Base-by-base conservation (phyloP, 176 grass and related monocot genomes). In the Triticum turgidum region DNA sequence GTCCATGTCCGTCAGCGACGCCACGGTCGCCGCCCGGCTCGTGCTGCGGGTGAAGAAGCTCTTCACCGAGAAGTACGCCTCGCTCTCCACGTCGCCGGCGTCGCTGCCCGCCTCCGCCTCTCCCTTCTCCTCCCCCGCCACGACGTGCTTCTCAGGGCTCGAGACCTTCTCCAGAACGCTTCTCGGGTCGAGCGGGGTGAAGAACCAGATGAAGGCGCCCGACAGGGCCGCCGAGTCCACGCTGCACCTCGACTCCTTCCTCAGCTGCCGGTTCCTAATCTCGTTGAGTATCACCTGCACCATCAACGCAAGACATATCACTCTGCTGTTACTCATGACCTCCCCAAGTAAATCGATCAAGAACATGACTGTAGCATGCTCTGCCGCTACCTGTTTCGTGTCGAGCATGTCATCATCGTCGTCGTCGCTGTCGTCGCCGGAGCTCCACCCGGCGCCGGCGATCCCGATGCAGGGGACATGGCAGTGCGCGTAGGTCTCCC, bases 11-110 rank as follows among this genome's bases (percentile, higher is more conserved):
- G 78, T 22, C 89, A 61, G 80, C 75, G 82, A 91, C 67, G 66
- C 86, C 58, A 69, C 64, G 2, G 93, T 90, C 61, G 92, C 87
- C 24, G 65, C 88, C 4, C 90, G 80, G 83, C 89, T 92, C 39
- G 92, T 93, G 83, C 93, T 94, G 80, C 84, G 89, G 15, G 97
- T 91, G 85, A 97, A 93, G 87, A 86, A 93, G 89, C 94, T 97
- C 87, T 90, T 97, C 85, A 94, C 90, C 42, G 97, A 99, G 79
- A 91, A 97, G 87, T 91, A 99, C 7, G 85, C 97, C 73, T 93
- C 97, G 63, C 94, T 99, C 71, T 84, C 84, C 20, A 59, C 56
- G 18, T 59, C 56, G 56, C 56, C 56, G 80, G 82, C 58, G 86
- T 64, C 44, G 13, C 22, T 61, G 17, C 15, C 86, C 1, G 10